phyloP scores from a whole-genome alignment of 2,329 filamentous ascomycete species.

The Alternaria sp. region DNA sequence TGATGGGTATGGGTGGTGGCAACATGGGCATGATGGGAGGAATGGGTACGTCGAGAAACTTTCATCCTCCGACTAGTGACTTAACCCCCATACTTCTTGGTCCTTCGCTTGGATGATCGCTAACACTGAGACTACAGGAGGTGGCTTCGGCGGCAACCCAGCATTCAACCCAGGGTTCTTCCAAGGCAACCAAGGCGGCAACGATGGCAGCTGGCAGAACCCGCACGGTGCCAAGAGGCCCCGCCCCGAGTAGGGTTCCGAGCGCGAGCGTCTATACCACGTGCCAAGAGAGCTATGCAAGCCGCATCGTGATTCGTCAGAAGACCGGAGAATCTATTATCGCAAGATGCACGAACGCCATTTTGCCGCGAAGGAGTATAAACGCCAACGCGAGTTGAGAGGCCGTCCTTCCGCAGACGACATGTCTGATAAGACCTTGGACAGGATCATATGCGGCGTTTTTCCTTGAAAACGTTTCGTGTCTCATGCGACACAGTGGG shows the following conservation, averaged over 20 bases:
- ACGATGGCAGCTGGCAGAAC: slow-evolving; percentile 71
- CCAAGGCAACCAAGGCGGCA: slow-evolving; percentile 54
- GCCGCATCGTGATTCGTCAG: background rate
- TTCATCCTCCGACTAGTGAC: slow-evolving; percentile 6
- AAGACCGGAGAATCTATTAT: background rate
- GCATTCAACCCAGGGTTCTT: slow-evolving; percentile 80
- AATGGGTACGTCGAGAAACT: slow-evolving; percentile 36
- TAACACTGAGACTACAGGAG: slow-evolving; percentile 19
- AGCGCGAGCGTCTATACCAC: background rate
- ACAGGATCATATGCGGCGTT: background rate
- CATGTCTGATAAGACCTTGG: background rate
- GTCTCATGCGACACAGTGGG: background rate
- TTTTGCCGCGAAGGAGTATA: background rate
- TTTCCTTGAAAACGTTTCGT: background rate
- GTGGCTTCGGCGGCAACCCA: slow-evolving; percentile 68
- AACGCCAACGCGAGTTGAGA: background rate
- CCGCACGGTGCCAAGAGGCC: slow-evolving; percentile 82
- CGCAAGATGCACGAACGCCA: background rate
- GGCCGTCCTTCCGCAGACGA: background rate
- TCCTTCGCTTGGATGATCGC: background rate
- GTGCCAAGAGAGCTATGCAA: background rate
- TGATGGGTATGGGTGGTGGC: slow-evolving; percentile 43
- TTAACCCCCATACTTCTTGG: background rate
- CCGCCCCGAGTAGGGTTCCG: slow-evolving; percentile 65
- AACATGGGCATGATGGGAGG: slow-evolving; percentile 45